Evolutionary conservation across 78 protist species (phyloP), one percentile per base, ranked within the genome.

Genomic region (Thecamonas trahens): DNA sequence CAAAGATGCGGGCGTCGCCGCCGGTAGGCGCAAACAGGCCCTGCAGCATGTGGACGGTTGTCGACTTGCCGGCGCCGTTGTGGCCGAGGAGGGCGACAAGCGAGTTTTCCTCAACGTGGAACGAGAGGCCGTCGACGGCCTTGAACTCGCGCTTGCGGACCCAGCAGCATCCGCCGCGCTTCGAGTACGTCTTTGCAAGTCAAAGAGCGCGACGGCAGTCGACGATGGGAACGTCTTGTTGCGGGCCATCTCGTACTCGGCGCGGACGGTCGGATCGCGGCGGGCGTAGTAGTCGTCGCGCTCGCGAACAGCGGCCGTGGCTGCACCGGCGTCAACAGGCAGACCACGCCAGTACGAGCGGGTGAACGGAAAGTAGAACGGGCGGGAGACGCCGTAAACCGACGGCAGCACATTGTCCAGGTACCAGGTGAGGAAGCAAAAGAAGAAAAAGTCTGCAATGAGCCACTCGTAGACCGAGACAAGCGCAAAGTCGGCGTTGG

Each of bases 51-150:
- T 44, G 18, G 54, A 88, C 71, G 29, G 87, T 70, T 2, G 92
- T 84, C 22, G 93, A 63, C 61, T 90, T 90, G 11, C 91, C 94
- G 0, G 94, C 91, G 26, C 92, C 94, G 52, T 90, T 90, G 76
- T 78, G 94, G 11, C 95, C 95, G 13, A 87, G 70, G 29, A 88
- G 70, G 53, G 66, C 31, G 32, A 69, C 20, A 28, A 76, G 3
- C 31, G 52, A 53, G 44, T 17, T 15, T 3, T 20, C 4, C 57
- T 37, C 24, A 18, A 61, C 45, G 17, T 20, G 0, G 45, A 45
- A 15, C 57, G 34, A 37, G n/a, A 66, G 28, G 42, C 37, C 40
- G n/a, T 34, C 31, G 58, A 73, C 70, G 34, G 79, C 79, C n/a
- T n/a, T n/a, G n/a, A n/a, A n/a, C n/a, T n/a, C n/a, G n/a, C n/a